A percentile compares a stretch with the other conserved stretches of the same genome.
phyloP scores from a whole-genome alignment of 345 rosid genomes.

The Hibiscus mutabilis region DNA sequence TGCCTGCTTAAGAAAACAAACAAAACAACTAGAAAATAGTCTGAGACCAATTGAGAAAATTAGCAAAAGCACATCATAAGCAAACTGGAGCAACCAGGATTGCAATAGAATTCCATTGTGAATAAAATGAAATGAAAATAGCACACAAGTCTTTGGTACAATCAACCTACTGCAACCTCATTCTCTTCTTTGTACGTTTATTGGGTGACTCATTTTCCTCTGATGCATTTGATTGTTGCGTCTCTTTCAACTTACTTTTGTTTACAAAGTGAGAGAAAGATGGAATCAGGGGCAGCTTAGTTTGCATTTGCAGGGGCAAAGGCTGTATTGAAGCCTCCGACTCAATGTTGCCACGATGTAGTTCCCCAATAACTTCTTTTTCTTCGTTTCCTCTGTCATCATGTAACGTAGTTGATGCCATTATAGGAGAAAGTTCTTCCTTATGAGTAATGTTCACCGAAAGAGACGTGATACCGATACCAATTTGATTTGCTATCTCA shows the following conservation, averaged over 20 bases:
- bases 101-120: not conserved
- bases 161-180: slow-evolving; percentile 39
- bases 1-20: no score
- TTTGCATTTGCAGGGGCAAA: slow-evolving; percentile 6
- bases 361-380: slow-evolving; percentile 4
- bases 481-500: slow-evolving; percentile 31
- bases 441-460: slow-evolving; percentile 7
- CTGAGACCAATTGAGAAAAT: no score
- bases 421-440: slow-evolving; percentile 20
- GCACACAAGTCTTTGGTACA: not conserved
- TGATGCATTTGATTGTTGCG: slow-evolving; percentile 14
- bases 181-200: slow-evolving; percentile 27
- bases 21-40: no score
- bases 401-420: slow-evolving; percentile 10
- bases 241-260: slow-evolving; percentile 28
- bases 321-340: slow-evolving; percentile 13
- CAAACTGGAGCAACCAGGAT: no score
- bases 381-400: slow-evolving; percentile 9
- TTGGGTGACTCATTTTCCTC: not conserved
- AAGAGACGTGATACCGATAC: slow-evolving; percentile 17
- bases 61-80: no score
- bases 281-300: slow-evolving; percentile 48
- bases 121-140: not conserved
- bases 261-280: slow-evolving; percentile 77
- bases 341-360: slow-evolving; percentile 1